These are phyloP conservation scores for Leccinum pachyderme DNA, from an alignment of 1,284 basidiomycete genomes.

Conservation along the genomic window DNA sequence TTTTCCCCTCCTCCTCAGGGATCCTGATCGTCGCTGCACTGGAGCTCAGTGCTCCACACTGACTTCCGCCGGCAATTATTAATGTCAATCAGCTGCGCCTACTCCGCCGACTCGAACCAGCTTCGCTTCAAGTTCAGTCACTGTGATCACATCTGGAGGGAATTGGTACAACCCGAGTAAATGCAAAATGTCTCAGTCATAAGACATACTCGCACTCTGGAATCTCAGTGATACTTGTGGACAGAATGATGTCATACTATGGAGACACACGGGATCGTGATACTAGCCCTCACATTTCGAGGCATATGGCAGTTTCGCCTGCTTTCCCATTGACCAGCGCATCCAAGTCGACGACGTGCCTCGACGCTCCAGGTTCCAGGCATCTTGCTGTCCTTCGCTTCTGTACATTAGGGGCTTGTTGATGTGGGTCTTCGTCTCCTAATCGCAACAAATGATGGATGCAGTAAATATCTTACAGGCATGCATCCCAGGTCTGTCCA, in stretches of 20 bases:
- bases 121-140: background rate
- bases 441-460: constrained; percentile 1
- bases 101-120: background rate
- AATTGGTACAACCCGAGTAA: background rate
- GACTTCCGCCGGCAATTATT: background rate
- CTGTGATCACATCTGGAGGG: background rate
- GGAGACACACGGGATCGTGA: background rate
- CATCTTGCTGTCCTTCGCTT: background rate
- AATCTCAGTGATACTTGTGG: background rate
- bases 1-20: background rate
- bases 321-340: background rate
- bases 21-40: background rate
- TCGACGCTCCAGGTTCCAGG: background rate
- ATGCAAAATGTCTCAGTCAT: background rate
- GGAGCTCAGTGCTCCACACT: constrained; percentile 1
- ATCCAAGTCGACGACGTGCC: background rate
- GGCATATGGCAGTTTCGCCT: background rate
- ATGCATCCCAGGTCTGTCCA: constrained; percentile 1
- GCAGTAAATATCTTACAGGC: background rate
- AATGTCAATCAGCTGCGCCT: background rate
- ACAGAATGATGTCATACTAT: constrained; percentile 4
- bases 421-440: background rate
- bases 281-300: background rate
- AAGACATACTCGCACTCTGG: background rate
- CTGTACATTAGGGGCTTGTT: background rate